Base-by-base conservation (phyloP, 148 eudicot genomes). In the Fagopyrum tataricum region DNA sequence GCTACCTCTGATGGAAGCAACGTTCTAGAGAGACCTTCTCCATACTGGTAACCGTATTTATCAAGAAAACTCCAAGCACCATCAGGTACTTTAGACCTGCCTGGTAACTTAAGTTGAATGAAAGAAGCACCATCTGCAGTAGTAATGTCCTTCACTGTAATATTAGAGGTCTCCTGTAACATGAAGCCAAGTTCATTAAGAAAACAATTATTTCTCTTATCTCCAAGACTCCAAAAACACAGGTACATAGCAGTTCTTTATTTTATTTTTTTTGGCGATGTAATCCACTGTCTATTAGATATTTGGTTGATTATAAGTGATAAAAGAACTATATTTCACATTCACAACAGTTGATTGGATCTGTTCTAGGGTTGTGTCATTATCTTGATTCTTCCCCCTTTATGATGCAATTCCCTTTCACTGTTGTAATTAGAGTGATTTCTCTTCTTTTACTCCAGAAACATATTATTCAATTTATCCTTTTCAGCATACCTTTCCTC, bases 1-100 rank as follows among this genome's bases (percentile, higher is more conserved):
- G 39, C 73, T 79, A 95, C 98, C 98, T 95, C 98, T 48, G 85
- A 81, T 72, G 98, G 84, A 78, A 95, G 98, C 82, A 95, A 84
- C 9, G 90, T 81, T 64, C 98, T 86, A 72, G 84, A 76, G 74
- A 44, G 46, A 55, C 76, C 82, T 68, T 87, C 82, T 58, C 97
- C 92, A 72, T 83, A 91, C 73, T 85, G 85, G 67, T 81, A 95
- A 74, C 98, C 98, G 79, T 88, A 95, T 82, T 72, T 87, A 47
- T 82, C 83, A 7, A 95, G 81, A 75, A 95, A 95, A 75, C 77
- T 78, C 98, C 98, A 94, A 58, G 70, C 71, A 13, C 82, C 88
- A 0, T 83, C 87, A 68, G 37, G 79, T 46, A 20, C 67, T 51
- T 68, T 85, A 21, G 82, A 81, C 79, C 78, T 88, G 47, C 89